phyloP scores from a whole-genome alignment of 257 asterid genomes.

The Parsonsia alboflavescens region DNA sequence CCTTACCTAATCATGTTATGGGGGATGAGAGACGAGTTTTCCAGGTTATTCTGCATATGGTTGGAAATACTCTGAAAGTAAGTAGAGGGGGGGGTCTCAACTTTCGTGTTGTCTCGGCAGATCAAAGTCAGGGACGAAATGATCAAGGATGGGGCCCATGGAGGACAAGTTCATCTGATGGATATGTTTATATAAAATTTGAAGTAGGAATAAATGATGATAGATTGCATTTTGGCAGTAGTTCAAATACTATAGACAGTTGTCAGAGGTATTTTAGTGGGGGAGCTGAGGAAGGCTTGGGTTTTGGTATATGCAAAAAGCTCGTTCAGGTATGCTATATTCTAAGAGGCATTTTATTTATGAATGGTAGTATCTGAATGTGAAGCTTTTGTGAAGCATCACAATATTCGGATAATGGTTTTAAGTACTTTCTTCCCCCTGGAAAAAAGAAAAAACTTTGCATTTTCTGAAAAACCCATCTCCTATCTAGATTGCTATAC shows the following conservation, averaged over 20 bases:
- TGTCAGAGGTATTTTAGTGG: conserved; percentile 32
- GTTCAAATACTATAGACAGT: conserved; percentile 21
- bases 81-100: conserved; percentile 54
- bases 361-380: not conserved
- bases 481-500: not conserved
- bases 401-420: not conserved
- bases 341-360: conserved; percentile 6
- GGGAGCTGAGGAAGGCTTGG: conserved; percentile 60
- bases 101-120: conserved; percentile 46
- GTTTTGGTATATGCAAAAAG: conserved; percentile 81
- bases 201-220: conserved; percentile 50
- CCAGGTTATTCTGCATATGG: conserved; percentile 84
- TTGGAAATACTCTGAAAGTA: conserved; percentile 60
- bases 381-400: not conserved
- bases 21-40: conserved; percentile 92
- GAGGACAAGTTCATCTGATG: conserved; percentile 58
- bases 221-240: conserved; percentile 28
- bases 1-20: conserved; percentile 68
- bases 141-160: conserved; percentile 61
- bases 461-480: not conserved
- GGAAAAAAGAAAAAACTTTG: not conserved
- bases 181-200: conserved; percentile 41
- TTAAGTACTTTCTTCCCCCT: not conserved
- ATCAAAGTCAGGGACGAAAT: conserved; percentile 50
- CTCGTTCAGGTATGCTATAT: conserved; percentile 63